phyloP scores from a whole-genome alignment of 177 flowering plant species.

The Tripterygium wilfordii region DNA sequence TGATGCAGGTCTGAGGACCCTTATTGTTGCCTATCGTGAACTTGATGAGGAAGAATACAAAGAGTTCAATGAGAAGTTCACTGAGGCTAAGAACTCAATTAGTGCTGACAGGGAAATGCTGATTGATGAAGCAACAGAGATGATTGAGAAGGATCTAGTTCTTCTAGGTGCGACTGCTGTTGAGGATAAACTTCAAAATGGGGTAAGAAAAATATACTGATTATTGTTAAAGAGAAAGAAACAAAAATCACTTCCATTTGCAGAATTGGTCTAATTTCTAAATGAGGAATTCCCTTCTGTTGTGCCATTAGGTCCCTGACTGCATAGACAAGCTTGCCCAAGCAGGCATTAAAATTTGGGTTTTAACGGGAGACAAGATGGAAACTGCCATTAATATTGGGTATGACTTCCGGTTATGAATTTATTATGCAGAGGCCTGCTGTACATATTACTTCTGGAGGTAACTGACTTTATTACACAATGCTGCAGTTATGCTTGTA shows the following conservation, averaged over 20 bases:
- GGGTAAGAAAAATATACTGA: slow-evolving; percentile 64
- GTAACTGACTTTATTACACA: slow-evolving; percentile 12
- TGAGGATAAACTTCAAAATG: slow-evolving; percentile 95
- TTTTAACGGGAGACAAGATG: slow-evolving; percentile 97
- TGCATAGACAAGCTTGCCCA: slow-evolving; percentile 96
- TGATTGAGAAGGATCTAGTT: slow-evolving; percentile 74
- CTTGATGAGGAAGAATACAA: slow-evolving; percentile 66
- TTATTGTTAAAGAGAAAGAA: too few relatives aligned
- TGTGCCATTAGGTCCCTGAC: slow-evolving; percentile 67
- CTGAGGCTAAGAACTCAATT: slow-evolving; percentile 68
- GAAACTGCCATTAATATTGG: slow-evolving; percentile 98
- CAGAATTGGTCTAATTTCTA: neutral
- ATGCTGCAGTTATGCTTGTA: slow-evolving; percentile 59
- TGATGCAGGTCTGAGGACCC: slow-evolving; percentile 90
- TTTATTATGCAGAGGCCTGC: too few relatives aligned
- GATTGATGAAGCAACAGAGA: slow-evolving; percentile 66
- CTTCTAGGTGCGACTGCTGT: slow-evolving; percentile 99
- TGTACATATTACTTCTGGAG: too few relatives aligned
- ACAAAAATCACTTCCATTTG: too few relatives aligned
- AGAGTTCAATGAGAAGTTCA: slow-evolving; percentile 44
- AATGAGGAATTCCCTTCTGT: slow-evolving; percentile 7
- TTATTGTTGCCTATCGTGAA: slow-evolving; percentile 85
- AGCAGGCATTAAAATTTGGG: slow-evolving; percentile 97
- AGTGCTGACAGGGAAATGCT: slow-evolving; percentile 61
- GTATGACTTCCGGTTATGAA: slow-evolving; percentile 29